Base-by-base conservation (phyloP, 2,329 filamentous ascomycete genomes). In the Epichloe festucae region DNA sequence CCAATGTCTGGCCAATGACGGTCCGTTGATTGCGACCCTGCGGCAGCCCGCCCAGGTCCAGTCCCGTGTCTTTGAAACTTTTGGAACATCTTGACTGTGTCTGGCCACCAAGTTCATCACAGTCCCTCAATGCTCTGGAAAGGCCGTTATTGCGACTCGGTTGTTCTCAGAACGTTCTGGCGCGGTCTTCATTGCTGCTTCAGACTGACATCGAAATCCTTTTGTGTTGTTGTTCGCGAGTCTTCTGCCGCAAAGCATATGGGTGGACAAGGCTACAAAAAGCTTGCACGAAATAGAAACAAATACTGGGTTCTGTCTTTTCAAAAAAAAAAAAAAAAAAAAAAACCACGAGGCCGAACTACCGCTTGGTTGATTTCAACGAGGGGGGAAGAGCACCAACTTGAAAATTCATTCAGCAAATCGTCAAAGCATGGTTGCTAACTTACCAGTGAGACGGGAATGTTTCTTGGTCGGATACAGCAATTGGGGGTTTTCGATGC, bases 361-460 rank as follows among this genome's bases (percentile, higher is more conserved):
- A 23, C 11, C 40, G 31, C 47, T 43, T 49, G 39, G 21, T 43
- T 35, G 36, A 49, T 49, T 21, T 19, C 23, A 17, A 49, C n/a
- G 39, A 27, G 4, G 14, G n/a, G 19, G 19, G 12, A 15, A 42
- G 15, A 34, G 19, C 14, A 12, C n/a, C 8, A 19, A 14, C n/a
- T 34, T 17, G 19, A 17, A 46, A 17, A 51, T 4, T 4, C 27
- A 45, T 7, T 6, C n/a, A 45, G 8, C 8, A 17, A 46, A 38
- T 31, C 7, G 7, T 39, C 44, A 19, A 15, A 19, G 40, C 52
- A 52, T 53, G 46, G 17, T 27, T 14, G 48, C 36, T 48, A 48
- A 64, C 62, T 63, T 63, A 63, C 62, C 62, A 59, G 55, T 49
- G 46, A 54, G 42, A 47, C 47, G 48, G 12, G 47, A 46, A 52